These are phyloP conservation scores for Aspergillus sp. DNA, from an alignment of 2,329 filamentous ascomycete genomes.

Conservation along the genomic window DNA sequence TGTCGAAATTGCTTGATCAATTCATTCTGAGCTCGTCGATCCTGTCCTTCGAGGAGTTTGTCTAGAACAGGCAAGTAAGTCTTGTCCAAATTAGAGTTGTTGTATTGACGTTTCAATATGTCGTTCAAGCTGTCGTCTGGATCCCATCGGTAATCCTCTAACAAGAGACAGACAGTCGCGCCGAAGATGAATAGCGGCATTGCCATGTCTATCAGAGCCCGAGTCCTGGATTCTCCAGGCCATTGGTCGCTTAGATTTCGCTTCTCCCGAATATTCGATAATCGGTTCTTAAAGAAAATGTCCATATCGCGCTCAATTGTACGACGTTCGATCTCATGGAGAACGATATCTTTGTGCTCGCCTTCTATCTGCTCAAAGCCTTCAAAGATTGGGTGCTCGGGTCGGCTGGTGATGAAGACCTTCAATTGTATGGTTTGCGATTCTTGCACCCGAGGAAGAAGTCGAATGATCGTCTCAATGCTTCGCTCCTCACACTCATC, in stretches of 20 bases:
- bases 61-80: conserved; percentile 27
- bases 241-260: neutral
- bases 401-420: conserved; percentile 31
- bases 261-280: conserved; percentile 16
- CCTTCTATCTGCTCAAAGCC: conserved; percentile 22
- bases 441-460: conserved; percentile 18
- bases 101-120: conserved; percentile 1
- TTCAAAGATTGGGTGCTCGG: conserved; percentile 25
- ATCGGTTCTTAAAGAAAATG: conserved; percentile 19
- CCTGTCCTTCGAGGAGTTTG: conserved; percentile 14
- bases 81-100: conserved; percentile 21
- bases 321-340: conserved; percentile 23
- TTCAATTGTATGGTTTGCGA: conserved; percentile 14
- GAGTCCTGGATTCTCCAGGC: neutral
- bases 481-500: conserved; percentile 27
- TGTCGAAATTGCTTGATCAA: conserved; percentile 12
- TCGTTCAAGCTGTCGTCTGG: conserved; percentile 12
- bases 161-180: neutral
- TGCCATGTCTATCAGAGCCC: conserved; percentile 1
- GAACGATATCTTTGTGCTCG: conserved; percentile 23
- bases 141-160: conserved; percentile 11
- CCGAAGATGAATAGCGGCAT: conserved; percentile 16
- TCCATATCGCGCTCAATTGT: conserved; percentile 25
- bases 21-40: conserved; percentile 10
- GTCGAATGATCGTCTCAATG: conserved; percentile 16